phyloP scores from a whole-genome alignment of 345 rosid genomes.

The Trapa bicornis region DNA sequence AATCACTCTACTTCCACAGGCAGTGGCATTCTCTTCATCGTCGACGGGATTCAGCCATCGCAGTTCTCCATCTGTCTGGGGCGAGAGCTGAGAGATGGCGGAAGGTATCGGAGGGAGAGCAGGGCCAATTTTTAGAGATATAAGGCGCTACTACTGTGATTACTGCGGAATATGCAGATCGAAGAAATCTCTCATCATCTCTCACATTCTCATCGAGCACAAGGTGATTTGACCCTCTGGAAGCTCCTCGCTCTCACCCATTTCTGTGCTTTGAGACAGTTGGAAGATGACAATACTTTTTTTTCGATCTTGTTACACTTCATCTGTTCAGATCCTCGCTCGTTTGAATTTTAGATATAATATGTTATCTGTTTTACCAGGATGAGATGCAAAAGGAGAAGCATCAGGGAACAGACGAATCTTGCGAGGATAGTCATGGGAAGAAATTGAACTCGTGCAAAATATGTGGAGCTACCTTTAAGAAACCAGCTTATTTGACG shows the following conservation, averaged over 20 bases:
- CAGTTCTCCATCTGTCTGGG: neutral
- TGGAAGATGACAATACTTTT: neutral
- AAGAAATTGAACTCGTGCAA: conserved; percentile 28
- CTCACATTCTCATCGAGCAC: conserved; percentile 49
- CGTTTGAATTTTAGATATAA: neutral
- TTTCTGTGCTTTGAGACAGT: neutral
- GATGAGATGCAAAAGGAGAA: conserved; percentile 24
- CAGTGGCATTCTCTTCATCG: neutral
- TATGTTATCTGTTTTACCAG: conserved; percentile 10
- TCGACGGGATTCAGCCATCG: neutral
- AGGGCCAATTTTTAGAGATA: conserved; percentile 29
- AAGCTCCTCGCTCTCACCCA: neutral
- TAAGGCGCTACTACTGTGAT: conserved; percentile 59
- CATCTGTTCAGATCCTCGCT: neutral
- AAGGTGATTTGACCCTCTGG: conserved; percentile 21
- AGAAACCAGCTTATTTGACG: conserved; percentile 67
- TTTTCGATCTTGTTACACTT: neutral
- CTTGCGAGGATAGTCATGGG: conserved; percentile 15
- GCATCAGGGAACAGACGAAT: conserved; percentile 13
- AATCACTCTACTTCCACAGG: neutral
- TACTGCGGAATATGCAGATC: conserved; percentile 83
- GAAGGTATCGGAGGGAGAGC: conserved; percentile 12
- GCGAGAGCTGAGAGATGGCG: conserved; percentile 13
- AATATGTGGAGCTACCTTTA: conserved; percentile 62
- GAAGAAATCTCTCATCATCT: conserved; percentile 54